phyloP scores from a whole-genome alignment of 352 stramenopile species.

The Phytophthora litchii region DNA sequence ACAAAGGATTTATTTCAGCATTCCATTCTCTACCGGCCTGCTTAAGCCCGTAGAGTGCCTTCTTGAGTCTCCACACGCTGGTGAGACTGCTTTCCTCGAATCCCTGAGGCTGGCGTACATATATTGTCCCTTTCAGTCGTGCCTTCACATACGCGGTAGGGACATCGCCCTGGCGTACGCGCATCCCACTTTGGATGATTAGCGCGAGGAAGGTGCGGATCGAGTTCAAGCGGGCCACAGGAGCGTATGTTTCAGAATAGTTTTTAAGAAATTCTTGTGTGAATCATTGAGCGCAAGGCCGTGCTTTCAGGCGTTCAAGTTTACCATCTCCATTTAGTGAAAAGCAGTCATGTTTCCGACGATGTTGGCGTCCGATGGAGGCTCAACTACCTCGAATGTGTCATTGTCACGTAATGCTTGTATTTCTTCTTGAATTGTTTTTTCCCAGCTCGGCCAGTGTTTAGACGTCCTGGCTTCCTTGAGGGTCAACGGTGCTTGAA shows the following conservation, averaged over 20 bases:
- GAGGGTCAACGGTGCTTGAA: neutral
- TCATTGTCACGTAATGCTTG: constrained; percentile 5
- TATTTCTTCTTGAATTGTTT: constrained; percentile 9
- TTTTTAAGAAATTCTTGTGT: constrained; percentile 20
- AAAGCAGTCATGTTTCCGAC: constrained; percentile 12
- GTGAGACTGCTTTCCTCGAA: constrained; percentile 12
- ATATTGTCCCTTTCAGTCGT: constrained; percentile 1
- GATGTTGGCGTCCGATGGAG: neutral
- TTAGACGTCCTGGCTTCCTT: neutral
- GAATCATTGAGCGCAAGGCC: constrained; percentile 21
- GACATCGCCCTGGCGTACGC: constrained; percentile 16
- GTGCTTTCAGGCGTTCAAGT: constrained; percentile 22
- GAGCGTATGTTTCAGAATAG: constrained; percentile 19
- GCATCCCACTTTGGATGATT: neutral
- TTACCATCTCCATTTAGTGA: constrained; percentile 1
- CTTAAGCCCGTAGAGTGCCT: constrained; percentile 21
- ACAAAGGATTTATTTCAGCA: constrained; percentile 4
- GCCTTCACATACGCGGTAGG: constrained; percentile 20
- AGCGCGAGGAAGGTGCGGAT: constrained; percentile 16
- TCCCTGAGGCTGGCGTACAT: constrained; percentile 6
- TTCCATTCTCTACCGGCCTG: constrained; percentile 23
- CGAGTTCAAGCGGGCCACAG: constrained; percentile 16
- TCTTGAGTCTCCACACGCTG: constrained; percentile 18
- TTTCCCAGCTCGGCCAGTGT: constrained; percentile 8
- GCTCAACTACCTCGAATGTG: constrained; percentile 16